These are phyloP conservation scores for Mycena sp. DNA, from an alignment of 1,284 basidiomycete genomes.

Conservation along the genomic window DNA sequence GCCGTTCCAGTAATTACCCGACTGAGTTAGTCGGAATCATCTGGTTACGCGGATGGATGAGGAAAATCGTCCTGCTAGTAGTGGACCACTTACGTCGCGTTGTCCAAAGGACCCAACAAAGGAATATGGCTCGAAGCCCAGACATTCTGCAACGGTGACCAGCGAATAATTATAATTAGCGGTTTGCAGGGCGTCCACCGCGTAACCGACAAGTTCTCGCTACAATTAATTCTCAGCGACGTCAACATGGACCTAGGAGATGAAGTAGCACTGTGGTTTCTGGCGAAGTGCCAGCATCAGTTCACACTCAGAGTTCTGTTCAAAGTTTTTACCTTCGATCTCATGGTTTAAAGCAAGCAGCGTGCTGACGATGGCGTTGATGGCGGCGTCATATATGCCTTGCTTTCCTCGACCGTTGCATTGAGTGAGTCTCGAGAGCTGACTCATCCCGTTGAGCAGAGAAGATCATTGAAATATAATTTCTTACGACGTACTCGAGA, in stretches of 20 bases:
- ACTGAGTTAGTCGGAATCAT: conserved; percentile 8
- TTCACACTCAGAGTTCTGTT: conserved; percentile 4
- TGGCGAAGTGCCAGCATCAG: conserved; percentile 9
- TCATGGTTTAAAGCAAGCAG: conserved; percentile 1
- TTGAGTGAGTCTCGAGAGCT: neutral
- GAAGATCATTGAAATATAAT: conserved; percentile 1
- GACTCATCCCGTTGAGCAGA: neutral
- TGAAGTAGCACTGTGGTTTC: conserved; percentile 6
- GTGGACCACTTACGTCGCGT: neutral
- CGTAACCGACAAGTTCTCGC: conserved; percentile 2
- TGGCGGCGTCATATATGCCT: conserved; percentile 2
- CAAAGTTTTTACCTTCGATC: conserved; percentile 1
- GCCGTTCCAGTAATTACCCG: neutral
- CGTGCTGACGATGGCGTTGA: neutral
- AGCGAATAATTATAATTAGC: conserved; percentile 2
- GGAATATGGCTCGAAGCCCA: neutral
- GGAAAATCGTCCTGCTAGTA: conserved; percentile 10
- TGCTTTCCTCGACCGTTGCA: conserved; percentile 1
- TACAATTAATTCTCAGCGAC: conserved; percentile 10
- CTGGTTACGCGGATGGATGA: neutral
- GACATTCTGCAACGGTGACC: conserved; percentile 2
- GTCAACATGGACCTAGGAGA: conserved; percentile 10
- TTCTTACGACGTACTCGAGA: conserved; percentile 1
- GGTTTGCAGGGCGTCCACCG: neutral
- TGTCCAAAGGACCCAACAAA: no score